Conservation (phyloP, 306 rosid genomes). For the Glycyrrhiza uralensis region DNA sequence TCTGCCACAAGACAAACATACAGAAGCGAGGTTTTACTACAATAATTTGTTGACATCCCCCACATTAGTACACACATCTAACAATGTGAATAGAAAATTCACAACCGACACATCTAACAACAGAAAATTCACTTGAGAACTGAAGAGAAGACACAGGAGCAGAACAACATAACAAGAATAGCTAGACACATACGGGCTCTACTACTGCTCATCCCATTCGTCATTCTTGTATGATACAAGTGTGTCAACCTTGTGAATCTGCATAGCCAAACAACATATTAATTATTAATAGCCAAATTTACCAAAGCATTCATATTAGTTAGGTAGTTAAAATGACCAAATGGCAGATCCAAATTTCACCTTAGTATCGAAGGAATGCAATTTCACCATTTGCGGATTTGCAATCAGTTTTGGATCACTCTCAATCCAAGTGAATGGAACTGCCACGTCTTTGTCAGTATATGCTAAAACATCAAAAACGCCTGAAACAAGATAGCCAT, state of each 20-base stretch:
- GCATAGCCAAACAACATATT: slow-evolving; percentile 29
- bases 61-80: slow-evolving; percentile 1
- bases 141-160: neutral
- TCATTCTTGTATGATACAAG: slow-evolving; percentile 96
- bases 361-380: slow-evolving; percentile 99
- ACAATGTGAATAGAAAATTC: slow-evolving; percentile 76
- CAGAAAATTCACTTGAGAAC: slow-evolving; percentile 11
- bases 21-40: neutral
- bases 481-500: slow-evolving; percentile 43
- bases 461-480: slow-evolving; percentile 95
- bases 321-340: neutral
- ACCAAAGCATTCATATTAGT: neutral
- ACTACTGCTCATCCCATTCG: slow-evolving; percentile 79
- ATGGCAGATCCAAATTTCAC: slow-evolving; percentile 36
- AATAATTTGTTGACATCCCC: neutral
- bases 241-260: slow-evolving; percentile 95
- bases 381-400: slow-evolving; percentile 97
- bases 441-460: slow-evolving; percentile 92
- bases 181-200: neutral
- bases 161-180: neutral
- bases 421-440: slow-evolving; percentile 96
- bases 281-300: neutral
- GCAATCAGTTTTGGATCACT: slow-evolving; percentile 95
- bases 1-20: slow-evolving; percentile 14
- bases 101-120: slow-evolving; percentile 25